These are phyloP conservation scores for Tetrapyrgos nigripes DNA, from an alignment of 1,284 basidiomycete genomes.

Conservation along the genomic window DNA sequence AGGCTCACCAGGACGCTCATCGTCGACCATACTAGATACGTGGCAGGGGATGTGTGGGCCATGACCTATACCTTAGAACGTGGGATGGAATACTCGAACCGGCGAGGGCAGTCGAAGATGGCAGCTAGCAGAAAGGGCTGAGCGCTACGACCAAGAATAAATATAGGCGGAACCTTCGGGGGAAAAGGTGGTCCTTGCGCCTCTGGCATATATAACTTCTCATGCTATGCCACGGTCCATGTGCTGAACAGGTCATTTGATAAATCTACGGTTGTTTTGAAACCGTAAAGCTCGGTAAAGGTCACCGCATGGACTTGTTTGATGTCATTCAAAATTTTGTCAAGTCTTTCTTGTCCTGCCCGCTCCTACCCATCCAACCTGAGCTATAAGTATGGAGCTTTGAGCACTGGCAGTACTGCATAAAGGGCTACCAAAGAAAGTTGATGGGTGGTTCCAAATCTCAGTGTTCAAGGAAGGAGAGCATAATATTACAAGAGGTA, in stretches of 20 bases:
- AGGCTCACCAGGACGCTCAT: constrained; percentile 54
- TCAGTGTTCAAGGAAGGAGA: no score
- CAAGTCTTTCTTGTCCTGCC: no score
- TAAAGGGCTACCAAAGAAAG: no score
- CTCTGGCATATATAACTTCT: background rate
- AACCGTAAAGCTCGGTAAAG: background rate
- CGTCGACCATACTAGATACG: constrained; percentile 67
- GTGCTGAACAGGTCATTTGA: background rate
- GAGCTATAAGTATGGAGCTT: no score
- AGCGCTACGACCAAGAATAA: background rate
- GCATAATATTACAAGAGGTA: no score
- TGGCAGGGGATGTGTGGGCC: constrained; percentile 69
- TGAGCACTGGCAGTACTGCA: no score
- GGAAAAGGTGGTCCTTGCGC: no score
- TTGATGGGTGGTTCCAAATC: no score
- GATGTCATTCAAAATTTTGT: no score
- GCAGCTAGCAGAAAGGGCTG: background rate
- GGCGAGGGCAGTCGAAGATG: constrained; percentile 5
- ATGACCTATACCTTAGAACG: constrained; percentile 40
- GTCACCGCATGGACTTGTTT: no score
- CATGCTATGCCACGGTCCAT: background rate
- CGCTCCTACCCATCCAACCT: no score
- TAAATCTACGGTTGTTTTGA: background rate
- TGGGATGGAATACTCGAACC: constrained; percentile 19
- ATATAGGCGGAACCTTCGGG: background rate